Conservation (phyloP, 108 stramenopile genomes). For the Fistulifera pelliculosa region DNA sequence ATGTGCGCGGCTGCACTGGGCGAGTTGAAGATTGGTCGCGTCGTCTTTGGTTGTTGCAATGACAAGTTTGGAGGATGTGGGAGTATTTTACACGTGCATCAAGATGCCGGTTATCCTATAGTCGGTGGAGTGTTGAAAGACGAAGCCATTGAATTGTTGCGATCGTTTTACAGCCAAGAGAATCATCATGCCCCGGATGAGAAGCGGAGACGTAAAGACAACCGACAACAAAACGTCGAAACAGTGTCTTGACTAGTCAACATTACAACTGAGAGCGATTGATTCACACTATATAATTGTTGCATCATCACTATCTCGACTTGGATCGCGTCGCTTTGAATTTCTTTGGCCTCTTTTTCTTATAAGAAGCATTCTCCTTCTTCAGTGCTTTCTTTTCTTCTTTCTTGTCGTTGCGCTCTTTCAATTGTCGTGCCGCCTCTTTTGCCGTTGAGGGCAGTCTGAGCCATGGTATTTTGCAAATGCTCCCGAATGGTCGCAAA, state of each 20-base stretch:
- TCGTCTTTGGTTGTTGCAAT: constrained; percentile 75
- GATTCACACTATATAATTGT: background rate
- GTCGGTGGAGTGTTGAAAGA: constrained; percentile 51
- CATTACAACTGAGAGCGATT: background rate
- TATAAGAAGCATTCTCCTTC: constrained; percentile 20
- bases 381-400: constrained; percentile 32
- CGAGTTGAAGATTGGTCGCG: constrained; percentile 54
- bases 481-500: constrained; percentile 75
- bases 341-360: constrained; percentile 19
- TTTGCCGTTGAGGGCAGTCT: constrained; percentile 32
- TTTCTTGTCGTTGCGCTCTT: constrained; percentile 18
- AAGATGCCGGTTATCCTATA: constrained; percentile 40
- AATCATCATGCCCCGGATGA: constrained; percentile 80
- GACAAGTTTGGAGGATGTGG: constrained; percentile 83
- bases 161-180: constrained; percentile 78
- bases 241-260: background rate
- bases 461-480: constrained; percentile 55
- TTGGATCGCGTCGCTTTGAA: constrained; percentile 18
- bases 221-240: background rate
- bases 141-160: constrained; percentile 57
- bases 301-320: constrained; percentile 1
- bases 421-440: constrained; percentile 22
- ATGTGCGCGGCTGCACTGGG: constrained; percentile 85
- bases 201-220: constrained; percentile 45
- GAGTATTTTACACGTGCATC: constrained; percentile 58